A percentile compares a stretch with the other conserved stretches of the same genome.
Evolutionary conservation across 768 basidiomycete species (phyloP).

Genomic region (Amanita rubescens): DNA sequence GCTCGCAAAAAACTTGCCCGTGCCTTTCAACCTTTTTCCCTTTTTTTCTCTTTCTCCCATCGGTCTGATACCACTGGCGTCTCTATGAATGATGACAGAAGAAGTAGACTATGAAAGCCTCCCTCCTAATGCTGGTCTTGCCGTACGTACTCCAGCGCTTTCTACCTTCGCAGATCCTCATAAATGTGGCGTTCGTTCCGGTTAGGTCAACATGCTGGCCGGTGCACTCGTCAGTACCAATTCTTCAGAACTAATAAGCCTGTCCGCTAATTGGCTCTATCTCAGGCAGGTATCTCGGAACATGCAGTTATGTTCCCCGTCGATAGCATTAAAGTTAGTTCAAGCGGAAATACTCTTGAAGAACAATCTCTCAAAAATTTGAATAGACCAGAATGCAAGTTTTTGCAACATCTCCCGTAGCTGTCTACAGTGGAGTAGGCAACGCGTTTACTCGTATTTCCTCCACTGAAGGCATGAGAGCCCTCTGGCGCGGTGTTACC

Average conservation of each 20-base stretch:
- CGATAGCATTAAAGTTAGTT: constrained; percentile 92
- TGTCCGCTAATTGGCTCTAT: constrained; percentile 7
- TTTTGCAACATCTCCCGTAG: constrained; percentile 76
- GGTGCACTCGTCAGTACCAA: constrained; percentile 76
- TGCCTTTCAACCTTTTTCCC: neutral
- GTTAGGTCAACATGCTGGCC: constrained; percentile 91
- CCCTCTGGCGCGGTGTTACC: constrained; percentile 93
- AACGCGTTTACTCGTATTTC: constrained; percentile 91
- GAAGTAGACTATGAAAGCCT: constrained; percentile 44
- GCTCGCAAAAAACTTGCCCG: neutral
- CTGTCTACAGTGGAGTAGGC: constrained; percentile 83
- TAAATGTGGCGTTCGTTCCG: constrained; percentile 10
- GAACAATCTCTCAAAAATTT: neutral
- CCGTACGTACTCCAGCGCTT: constrained; percentile 35
- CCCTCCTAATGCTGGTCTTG: constrained; percentile 73
- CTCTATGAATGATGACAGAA: constrained; percentile 24
- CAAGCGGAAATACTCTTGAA: neutral
- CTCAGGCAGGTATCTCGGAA: constrained; percentile 94
- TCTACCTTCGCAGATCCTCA: neutral
- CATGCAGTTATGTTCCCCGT: constrained; percentile 98
- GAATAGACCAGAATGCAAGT: constrained; percentile 98
- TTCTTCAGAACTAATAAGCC: constrained; percentile 7
- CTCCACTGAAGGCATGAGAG: constrained; percentile 85
- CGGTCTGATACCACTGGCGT: neutral
- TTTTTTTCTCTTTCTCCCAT: neutral